Base-by-base conservation (phyloP, 345 rosid genomes). In the Diplotaxis tenuifolia region DNA sequence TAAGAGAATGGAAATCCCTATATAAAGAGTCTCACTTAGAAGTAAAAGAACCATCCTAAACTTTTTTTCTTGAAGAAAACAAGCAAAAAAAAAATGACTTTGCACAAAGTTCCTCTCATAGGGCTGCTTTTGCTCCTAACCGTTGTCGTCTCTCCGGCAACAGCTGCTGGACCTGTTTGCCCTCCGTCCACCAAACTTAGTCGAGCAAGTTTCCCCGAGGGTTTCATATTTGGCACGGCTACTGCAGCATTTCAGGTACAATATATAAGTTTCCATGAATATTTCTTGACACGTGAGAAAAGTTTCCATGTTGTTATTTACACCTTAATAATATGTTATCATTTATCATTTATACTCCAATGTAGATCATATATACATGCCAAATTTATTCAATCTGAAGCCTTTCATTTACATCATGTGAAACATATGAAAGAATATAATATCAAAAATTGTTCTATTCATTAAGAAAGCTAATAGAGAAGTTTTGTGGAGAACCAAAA, bases 211-310 rank as follows among this genome's bases (percentile, higher is more conserved):
- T 59, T 79, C 31, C 71, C 65, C 32, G 7, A 23, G 14, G 79
- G 70, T 42, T 77, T 80, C 66, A 2, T 78, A 14, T 78, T 78
- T 16, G 81, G 78, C 22, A 78, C 9, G 21, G 50, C 50, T 42
- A 42, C 50, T 5, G 50, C 50, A 2, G 50, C 50, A 42, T 79
- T 7, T 32, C 82, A 79, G 75, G 82, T 78, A 38, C 8, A 52
- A 14, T 59, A 19, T 19, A 59, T n/a, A n/a, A 25, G 36, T 55
- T 68, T 22, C 7, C 4, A 9, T 12, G 16, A 19, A 7, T 31
- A 53, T 38, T 31, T 67, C 15, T 5, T 54, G 16, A 5, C n/a
- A 19, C 27, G 0, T 49, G 7, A 49, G 4, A 18, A 7, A 18
- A 7, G 22, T n/a, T 49, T 49, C 6, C 23, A 52, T 52, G 4